Evolutionary conservation across 129 eudicot genomes (phyloP).

Genomic region (Helianthus annuus): HanXRQr2.0-SUNRISE NC_035435.2:158641144-158641643

Average conservation of each 20-base stretch:
- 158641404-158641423: constrained; percentile 46
- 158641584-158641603: constrained; percentile 31
- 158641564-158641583: constrained; percentile 70
- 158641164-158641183: constrained; percentile 35
- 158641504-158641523: constrained; percentile 52
- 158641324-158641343: constrained; percentile 23
- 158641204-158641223: constrained; percentile 38
- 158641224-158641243: constrained; percentile 44
- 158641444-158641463: constrained; percentile 64
- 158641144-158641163: constrained; percentile 38
- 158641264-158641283: constrained; percentile 6
- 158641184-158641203: constrained; percentile 34
- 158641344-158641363: constrained; percentile 31
- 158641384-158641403: constrained; percentile 18
- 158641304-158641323: constrained; percentile 20
- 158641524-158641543: constrained; percentile 60
- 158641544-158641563: constrained; percentile 66
- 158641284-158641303: constrained; percentile 7
- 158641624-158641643: neutral
- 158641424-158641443: constrained; percentile 58
- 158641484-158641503: constrained; percentile 53
- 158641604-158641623: neutral
- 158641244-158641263: constrained; percentile 26
- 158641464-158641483: constrained; percentile 65
- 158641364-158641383: neutral